Base-by-base conservation (phyloP, 768 basidiomycete species). In the Paxillus rubicundulus region DNA sequence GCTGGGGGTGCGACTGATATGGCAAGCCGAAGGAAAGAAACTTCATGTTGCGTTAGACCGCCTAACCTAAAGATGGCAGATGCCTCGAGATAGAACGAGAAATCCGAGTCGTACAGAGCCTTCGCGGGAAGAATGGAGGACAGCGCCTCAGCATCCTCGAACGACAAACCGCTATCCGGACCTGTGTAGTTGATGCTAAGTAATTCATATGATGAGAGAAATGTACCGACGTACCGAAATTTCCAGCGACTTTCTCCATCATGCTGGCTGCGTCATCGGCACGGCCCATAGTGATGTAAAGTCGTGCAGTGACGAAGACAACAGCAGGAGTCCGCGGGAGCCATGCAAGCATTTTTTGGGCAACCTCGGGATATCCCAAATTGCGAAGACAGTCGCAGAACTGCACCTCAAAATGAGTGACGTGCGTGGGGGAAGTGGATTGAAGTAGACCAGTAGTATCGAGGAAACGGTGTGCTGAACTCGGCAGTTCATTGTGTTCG, bases 291-390 rank as follows among this genome's bases (percentile, higher is more conserved):
- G 81, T 77, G 41, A 92, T 68, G 75, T 80, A 82, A 7, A 92
- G 72, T 56, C 84, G 76, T 5, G 85, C 84, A 36, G 81, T 77
- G 36, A 95, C 80, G 67, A 91, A 96, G 28, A 79, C 77, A 45
- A 84, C 82, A 4, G 82, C 89, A 24, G 92, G 82, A 14, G 87
- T 87, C 43, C 85, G 74, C 10, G 93, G 92, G 24, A 94, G 78
- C 82, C 88, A 88, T 20, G 82, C 82, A 42, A 91, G 70, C 50
- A 89, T 73, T 54, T 87, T 85, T 45, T 78, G 70, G 2, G 88
- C 77, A 33, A 81, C 74, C 52, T 80, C 76, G 52, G 77, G 73
- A 61, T 87, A 85, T 14, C 85, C 86, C 47, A 88, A 71, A 2
- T 72, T 65, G 34, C 88, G 77, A 41, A 96, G 76, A 27, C 75